phyloP scores from a whole-genome alignment of 108 stramenopile genomes.

The Cyclotella choctawhatcheeana region DNA sequence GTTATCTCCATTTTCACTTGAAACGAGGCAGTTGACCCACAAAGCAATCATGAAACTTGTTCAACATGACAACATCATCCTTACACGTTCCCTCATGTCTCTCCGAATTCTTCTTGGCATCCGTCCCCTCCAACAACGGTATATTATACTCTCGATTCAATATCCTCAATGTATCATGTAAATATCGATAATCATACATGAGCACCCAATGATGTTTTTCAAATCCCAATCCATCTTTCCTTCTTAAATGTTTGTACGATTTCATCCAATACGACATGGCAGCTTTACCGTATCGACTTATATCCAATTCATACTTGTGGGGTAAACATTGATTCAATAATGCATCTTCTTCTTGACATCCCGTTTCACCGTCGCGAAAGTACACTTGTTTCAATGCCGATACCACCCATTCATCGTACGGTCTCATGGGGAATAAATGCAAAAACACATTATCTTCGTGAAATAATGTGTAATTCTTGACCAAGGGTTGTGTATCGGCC shows the following conservation, averaged over 20 bases:
- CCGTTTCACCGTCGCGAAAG: slow-evolving; percentile 20
- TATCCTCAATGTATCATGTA: slow-evolving; percentile 10
- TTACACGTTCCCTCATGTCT: slow-evolving; percentile 6
- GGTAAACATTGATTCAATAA: slow-evolving; percentile 10
- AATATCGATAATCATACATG: slow-evolving; percentile 16
- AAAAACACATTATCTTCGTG: slow-evolving; percentile 1
- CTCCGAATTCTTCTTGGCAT: slow-evolving; percentile 10
- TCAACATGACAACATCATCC: not conserved
- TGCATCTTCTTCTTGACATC: not conserved
- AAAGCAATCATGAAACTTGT: slow-evolving; percentile 26
- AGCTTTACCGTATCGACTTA: slow-evolving; percentile 3
- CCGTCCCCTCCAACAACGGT: slow-evolving; percentile 7
- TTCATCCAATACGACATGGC: not conserved
- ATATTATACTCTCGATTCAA: slow-evolving; percentile 6
- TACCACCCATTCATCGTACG: slow-evolving; percentile 21
- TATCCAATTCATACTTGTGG: slow-evolving; percentile 16
- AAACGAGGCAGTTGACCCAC: not conserved
- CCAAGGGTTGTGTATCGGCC: not conserved
- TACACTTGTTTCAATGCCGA: slow-evolving; percentile 24
- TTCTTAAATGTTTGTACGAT: not conserved
- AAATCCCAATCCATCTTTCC: not conserved
- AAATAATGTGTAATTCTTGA: not conserved
- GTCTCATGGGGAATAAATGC: slow-evolving; percentile 21
- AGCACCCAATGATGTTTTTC: slow-evolving; percentile 1
- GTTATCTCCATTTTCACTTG: too few species aligned